Evolutionary conservation across 108 stramenopile species (phyloP).

Genomic region (Asterionellopsis glacialis): DNA sequence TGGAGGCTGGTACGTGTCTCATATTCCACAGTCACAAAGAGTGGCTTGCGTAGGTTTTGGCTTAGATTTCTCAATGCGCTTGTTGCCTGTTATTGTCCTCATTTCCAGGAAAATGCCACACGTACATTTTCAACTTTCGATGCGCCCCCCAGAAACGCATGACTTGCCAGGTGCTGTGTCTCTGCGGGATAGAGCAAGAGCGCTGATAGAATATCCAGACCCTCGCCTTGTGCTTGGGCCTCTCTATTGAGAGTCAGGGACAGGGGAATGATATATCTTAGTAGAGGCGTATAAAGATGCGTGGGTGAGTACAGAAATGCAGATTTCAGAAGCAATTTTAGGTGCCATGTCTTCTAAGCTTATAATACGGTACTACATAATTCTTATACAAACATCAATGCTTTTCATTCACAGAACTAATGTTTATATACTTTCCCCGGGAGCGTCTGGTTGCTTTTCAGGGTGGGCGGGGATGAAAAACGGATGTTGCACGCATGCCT

Average conservation of each 20-base stretch:
- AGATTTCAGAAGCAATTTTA: too few relatives aligned
- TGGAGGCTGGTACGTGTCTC: constrained; percentile 60
- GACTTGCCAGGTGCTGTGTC: constrained; percentile 78
- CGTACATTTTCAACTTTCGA: constrained; percentile 65
- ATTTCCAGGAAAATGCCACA: constrained; percentile 30
- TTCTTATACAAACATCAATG: too few relatives aligned
- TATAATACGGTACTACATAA: too few relatives aligned
- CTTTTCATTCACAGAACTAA: too few relatives aligned
- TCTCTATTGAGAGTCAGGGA: constrained; percentile 38
- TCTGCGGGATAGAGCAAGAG: constrained; percentile 36
- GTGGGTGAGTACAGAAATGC: too few relatives aligned
- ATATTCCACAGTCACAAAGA: background rate
- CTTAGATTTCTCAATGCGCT: background rate
- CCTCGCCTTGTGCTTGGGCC: constrained; percentile 65
- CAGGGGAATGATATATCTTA: too few relatives aligned
- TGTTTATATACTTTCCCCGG: too few relatives aligned
- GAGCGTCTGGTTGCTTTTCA: constrained; percentile 22
- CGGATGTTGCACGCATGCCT: constrained; percentile 37
- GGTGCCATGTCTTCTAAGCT: too few relatives aligned
- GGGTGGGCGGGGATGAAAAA: constrained; percentile 52
- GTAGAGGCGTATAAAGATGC: too few relatives aligned
- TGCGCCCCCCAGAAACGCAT: constrained; percentile 49
- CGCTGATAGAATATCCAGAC: constrained; percentile 61
- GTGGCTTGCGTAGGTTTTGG: too few relatives aligned
- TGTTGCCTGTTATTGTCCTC: background rate